These are phyloP conservation scores for Tolypocladium ovalisporum DNA, from an alignment of 2,329 filamentous ascomycete genomes.

Conservation along the genomic window DNA sequence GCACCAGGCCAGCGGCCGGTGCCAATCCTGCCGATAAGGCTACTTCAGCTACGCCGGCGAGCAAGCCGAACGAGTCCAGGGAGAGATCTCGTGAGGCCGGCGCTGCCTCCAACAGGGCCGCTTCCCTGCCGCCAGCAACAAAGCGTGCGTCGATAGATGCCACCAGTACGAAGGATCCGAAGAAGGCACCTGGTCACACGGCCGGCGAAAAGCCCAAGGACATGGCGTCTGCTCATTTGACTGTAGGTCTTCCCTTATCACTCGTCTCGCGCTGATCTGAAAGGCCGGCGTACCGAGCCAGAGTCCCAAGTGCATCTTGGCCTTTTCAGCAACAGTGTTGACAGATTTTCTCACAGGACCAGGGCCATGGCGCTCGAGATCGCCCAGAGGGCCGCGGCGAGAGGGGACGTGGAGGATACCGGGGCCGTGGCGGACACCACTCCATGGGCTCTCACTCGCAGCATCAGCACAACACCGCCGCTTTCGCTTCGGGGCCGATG, in stretches of 20 bases:
- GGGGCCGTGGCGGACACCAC: slow-evolving; percentile 34
- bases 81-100: slow-evolving; percentile 24
- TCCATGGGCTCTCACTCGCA: slow-evolving; percentile 22
- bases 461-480: slow-evolving; percentile 17
- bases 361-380: slow-evolving; percentile 15
- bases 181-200: slow-evolving; percentile 28
- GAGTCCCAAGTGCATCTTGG: neutral
- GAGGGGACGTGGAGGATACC: slow-evolving; percentile 31
- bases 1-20: slow-evolving; percentile 23
- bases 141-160: slow-evolving; percentile 36
- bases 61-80: slow-evolving; percentile 22
- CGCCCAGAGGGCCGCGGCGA: slow-evolving; percentile 28
- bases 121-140: slow-evolving; percentile 22
- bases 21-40: slow-evolving; percentile 27
- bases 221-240: slow-evolving; percentile 16
- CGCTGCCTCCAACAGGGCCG: slow-evolving; percentile 21
- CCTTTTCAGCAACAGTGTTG: neutral
- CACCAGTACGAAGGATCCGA: slow-evolving; percentile 29
- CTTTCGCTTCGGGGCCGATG: slow-evolving; percentile 21
- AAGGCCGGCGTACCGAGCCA: neutral
- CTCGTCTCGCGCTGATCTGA: slow-evolving; percentile 2
- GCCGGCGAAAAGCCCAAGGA: slow-evolving; percentile 31
- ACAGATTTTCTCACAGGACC: slow-evolving; percentile 12
- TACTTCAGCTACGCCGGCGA: slow-evolving; percentile 13
- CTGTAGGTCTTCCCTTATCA: slow-evolving; percentile 24